Evolutionary conservation across 176 grass and related monocot species (phyloP).

Genomic region (Musa schizocarpa): DNA sequence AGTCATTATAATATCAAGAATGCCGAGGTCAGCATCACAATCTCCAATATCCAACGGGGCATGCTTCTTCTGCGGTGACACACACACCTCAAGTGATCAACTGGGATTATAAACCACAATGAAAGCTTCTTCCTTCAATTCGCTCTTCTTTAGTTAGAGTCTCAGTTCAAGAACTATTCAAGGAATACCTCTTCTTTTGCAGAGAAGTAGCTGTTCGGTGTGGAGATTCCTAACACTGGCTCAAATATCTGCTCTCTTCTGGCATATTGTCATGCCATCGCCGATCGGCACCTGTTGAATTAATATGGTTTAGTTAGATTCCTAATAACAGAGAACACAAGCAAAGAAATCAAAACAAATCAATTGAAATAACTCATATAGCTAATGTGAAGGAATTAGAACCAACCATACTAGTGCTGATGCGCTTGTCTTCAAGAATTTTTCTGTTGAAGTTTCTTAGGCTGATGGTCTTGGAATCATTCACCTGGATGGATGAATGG

Average conservation of each 20-base stretch:
- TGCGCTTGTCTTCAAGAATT: conserved; percentile 69
- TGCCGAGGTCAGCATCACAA: too few relatives aligned
- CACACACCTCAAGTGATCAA: too few relatives aligned
- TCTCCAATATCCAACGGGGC: too few relatives aligned
- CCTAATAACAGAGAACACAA: background rate
- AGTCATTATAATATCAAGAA: too few relatives aligned
- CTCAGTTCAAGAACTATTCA: background rate
- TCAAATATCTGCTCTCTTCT: conserved; percentile 50
- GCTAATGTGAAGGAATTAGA: background rate
- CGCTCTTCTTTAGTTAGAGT: background rate
- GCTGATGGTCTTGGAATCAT: conserved; percentile 71
- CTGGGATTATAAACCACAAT: too few relatives aligned
- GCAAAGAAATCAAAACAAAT: background rate
- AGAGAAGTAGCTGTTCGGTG: background rate
- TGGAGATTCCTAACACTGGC: background rate
- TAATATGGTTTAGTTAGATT: conserved; percentile 9
- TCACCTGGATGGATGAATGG: conserved; percentile 37
- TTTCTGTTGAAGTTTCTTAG: conserved; percentile 95
- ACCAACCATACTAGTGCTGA: conserved; percentile 73
- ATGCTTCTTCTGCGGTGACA: too few relatives aligned
- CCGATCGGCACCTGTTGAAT: conserved; percentile 66
- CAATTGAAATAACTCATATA: background rate
- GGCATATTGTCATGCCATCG: conserved; percentile 95
- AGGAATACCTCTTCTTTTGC: background rate
- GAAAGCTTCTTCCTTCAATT: too few relatives aligned